Percentiles rank a stretch among this genome's conserved stretches.
These are phyloP conservation scores for Vishniacozyma victoriae DNA, from an alignment of 768 basidiomycete species.

Conservation along the genomic window DNA sequence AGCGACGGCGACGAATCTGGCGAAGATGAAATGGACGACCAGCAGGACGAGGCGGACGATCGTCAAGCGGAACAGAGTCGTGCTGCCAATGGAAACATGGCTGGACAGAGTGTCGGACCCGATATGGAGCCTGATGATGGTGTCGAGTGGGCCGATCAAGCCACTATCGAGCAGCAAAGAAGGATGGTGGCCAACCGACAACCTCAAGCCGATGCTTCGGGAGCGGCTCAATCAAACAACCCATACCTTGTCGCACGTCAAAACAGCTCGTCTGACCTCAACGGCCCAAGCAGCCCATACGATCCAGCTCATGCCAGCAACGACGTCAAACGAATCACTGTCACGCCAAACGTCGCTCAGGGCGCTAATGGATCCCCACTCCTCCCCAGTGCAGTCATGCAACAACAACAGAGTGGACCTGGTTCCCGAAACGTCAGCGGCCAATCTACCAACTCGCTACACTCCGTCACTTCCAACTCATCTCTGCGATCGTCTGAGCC, in stretches of 20 bases:
- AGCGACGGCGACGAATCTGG: conserved; percentile 51
- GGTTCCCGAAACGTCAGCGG: conserved; percentile 52
- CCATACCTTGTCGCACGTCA: conserved; percentile 31
- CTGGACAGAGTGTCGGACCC: conserved; percentile 44
- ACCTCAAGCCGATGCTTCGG: conserved; percentile 2
- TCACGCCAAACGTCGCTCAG: conserved; percentile 71
- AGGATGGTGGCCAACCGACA: conserved; percentile 22
- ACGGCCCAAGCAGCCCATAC: conserved; percentile 54
- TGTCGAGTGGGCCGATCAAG: conserved; percentile 80
- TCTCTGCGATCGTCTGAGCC: conserved; percentile 15
- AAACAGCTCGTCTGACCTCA: conserved; percentile 53
- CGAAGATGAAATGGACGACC: conserved; percentile 49
- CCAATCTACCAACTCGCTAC: conserved; percentile 50
- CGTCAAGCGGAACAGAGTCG: conserved; percentile 50
- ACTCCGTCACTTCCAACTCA: conserved; percentile 43
- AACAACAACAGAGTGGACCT: conserved; percentile 9
- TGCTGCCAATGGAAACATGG: conserved; percentile 48
- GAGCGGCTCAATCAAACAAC: conserved; percentile 27
- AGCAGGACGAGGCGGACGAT: conserved; percentile 63
- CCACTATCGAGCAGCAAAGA: conserved; percentile 52
- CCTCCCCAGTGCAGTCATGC: conserved; percentile 24
- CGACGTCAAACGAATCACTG: conserved; percentile 71
- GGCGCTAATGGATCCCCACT: conserved; percentile 43
- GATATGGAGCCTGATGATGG: conserved; percentile 61
- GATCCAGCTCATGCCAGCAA: conserved; percentile 61